Evolutionary conservation across 345 rosid species (phyloP).

Genomic region (Mangifera indica): DNA sequence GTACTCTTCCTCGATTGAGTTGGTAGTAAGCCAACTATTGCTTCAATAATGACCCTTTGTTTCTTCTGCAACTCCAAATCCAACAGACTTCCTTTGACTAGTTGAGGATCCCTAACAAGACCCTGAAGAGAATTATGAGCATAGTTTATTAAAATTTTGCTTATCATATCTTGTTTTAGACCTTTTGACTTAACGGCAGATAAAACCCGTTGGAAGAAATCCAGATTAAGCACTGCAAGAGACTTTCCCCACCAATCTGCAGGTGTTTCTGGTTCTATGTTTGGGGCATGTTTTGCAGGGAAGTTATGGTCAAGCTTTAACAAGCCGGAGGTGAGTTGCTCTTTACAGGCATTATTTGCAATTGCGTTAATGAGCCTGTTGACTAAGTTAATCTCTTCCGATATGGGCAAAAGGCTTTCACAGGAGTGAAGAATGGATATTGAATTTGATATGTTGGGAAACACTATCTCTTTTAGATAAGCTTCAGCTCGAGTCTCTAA

Average conservation of each 20-base stretch:
- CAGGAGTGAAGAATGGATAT: slow-evolving; percentile 72
- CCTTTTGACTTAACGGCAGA: slow-evolving; percentile 88
- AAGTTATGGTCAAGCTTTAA: slow-evolving; percentile 77
- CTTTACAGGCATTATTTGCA: slow-evolving; percentile 88
- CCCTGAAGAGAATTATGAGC: slow-evolving; percentile 83
- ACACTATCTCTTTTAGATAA: slow-evolving; percentile 57
- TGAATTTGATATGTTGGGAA: slow-evolving; percentile 67
- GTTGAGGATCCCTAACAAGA: slow-evolving; percentile 54
- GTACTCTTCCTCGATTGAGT: slow-evolving; percentile 85
- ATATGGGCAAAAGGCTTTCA: slow-evolving; percentile 63
- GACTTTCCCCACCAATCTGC: slow-evolving; percentile 96
- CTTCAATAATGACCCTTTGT: slow-evolving; percentile 73
- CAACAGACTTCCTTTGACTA: slow-evolving; percentile 50
- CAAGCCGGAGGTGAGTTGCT: slow-evolving; percentile 93
- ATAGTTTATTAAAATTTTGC: slow-evolving; percentile 83
- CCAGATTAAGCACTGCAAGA: slow-evolving; percentile 62
- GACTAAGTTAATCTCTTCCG: slow-evolving; percentile 80
- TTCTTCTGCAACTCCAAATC: slow-evolving; percentile 74
- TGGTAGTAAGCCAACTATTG: slow-evolving; percentile 71
- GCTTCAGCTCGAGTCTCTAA: slow-evolving; percentile 62
- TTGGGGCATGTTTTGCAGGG: slow-evolving; percentile 38
- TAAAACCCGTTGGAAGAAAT: slow-evolving; percentile 79
- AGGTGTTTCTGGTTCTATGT: slow-evolving; percentile 69
- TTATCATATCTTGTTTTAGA: slow-evolving; percentile 86
- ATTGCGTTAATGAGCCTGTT: slow-evolving; percentile 64